phyloP scores from a whole-genome alignment of 2,329 filamentous ascomycete genomes.

The Cladosporium sp. region DNA sequence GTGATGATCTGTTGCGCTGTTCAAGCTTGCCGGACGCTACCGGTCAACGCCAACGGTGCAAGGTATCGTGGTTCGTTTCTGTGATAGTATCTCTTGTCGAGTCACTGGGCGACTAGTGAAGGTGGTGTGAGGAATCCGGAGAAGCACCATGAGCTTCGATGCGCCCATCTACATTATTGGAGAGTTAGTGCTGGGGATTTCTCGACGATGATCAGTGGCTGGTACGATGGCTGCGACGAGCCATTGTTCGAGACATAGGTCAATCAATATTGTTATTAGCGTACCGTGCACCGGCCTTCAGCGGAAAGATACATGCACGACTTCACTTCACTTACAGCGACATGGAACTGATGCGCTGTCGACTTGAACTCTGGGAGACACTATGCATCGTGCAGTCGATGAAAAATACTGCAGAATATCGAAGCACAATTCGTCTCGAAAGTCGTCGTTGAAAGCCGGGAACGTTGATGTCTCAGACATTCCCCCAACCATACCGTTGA shows the following conservation, averaged over 20 bases:
- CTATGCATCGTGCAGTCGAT: no score
- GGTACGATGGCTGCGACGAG: constrained; percentile 11
- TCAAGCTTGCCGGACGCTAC: background rate
- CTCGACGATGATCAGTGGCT: constrained; percentile 5
- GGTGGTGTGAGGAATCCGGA: background rate
- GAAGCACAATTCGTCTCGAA: background rate
- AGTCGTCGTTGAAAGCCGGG: background rate
- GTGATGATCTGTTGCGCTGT: background rate
- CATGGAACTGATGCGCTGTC: no score
- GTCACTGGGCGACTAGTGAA: no score
- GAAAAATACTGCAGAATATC: background rate
- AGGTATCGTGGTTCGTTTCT: no score
- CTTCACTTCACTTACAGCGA: no score
- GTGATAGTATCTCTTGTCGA: background rate
- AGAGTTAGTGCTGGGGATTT: constrained; percentile 3
- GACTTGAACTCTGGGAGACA: no score
- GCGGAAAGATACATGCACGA: background rate
- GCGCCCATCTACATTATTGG: background rate
- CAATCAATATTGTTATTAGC: background rate
- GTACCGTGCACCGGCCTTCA: background rate
- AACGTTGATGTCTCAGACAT: constrained; percentile 10
- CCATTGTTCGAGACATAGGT: constrained; percentile 1
- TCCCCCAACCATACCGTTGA: background rate
- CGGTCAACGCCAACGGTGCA: no score
- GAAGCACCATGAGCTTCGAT: background rate